Evolutionary conservation across 371 early-diverging fungal species (phyloP).

Genomic region (Actinomortierella ambigua): DNA sequence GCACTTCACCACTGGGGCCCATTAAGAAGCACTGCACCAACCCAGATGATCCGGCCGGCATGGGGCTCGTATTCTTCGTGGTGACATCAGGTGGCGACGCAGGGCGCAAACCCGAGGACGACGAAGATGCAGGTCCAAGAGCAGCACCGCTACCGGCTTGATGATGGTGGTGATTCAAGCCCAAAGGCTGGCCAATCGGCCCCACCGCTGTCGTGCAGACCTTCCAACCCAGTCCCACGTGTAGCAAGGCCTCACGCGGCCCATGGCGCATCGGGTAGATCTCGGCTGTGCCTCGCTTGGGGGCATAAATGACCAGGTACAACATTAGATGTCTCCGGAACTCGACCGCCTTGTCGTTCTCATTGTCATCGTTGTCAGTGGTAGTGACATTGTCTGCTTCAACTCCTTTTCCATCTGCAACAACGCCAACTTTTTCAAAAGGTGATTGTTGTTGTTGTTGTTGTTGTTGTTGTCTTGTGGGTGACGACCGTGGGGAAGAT

Average conservation of each 20-base stretch:
- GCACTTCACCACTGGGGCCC: conserved; percentile 63
- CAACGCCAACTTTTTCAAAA: no score
- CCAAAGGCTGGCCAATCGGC: conserved; percentile 51
- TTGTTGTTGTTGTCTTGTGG: conserved; percentile 1
- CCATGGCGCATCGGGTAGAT: conserved; percentile 68
- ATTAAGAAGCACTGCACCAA: conserved; percentile 59
- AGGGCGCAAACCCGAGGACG: conserved; percentile 2
- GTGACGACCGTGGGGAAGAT: conserved; percentile 1
- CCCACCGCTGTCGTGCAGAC: conserved; percentile 45
- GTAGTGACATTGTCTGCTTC: no score
- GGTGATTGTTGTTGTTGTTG: conserved; percentile 1
- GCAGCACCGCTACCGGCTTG: conserved; percentile 44
- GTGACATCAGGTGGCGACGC: not conserved
- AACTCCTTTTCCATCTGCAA: no score
- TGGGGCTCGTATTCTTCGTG: conserved; percentile 14
- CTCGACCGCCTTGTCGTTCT: no score
- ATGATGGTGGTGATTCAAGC: conserved; percentile 51
- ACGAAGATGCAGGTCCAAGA: conserved; percentile 1
- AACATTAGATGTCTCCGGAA: conserved; percentile 36
- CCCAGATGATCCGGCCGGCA: conserved; percentile 19
- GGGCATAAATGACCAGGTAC: conserved; percentile 65
- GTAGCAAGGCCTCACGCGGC: conserved; percentile 60
- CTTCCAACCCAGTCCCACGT: conserved; percentile 63
- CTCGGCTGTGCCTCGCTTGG: conserved; percentile 60
- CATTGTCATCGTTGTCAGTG: no score